These are phyloP conservation scores for Thermochaetoides thermophila DNA, from an alignment of 495 filamentous ascomycete species.

Conservation along the genomic window DNA sequence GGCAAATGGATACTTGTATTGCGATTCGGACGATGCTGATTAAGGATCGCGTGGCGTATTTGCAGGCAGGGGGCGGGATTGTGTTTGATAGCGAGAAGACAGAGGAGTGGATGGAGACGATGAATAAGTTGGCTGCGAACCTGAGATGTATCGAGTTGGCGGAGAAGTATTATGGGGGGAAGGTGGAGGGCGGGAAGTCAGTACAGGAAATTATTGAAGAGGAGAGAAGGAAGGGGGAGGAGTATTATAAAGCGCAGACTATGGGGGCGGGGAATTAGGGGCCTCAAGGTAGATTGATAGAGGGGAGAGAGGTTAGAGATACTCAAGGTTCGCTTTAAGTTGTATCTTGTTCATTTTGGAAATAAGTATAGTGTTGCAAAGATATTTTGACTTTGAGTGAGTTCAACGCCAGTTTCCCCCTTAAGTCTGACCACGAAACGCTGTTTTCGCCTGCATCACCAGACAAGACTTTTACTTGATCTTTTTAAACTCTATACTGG, in stretches of 20 bases:
- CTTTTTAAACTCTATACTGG: too few species aligned
- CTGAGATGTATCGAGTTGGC: conserved; percentile 74
- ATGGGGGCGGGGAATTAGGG: conserved; percentile 7
- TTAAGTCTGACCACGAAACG: too few species aligned
- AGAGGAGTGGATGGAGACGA: conserved; percentile 92
- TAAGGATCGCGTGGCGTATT: conserved; percentile 79
- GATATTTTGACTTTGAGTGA: too few species aligned
- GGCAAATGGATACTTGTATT: conserved; percentile 97
- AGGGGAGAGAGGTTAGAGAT: too few species aligned
- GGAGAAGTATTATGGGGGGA: conserved; percentile 48
- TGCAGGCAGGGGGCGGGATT: conserved; percentile 94
- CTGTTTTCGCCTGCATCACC: too few species aligned
- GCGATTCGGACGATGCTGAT: conserved; percentile 93
- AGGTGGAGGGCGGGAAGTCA: conserved; percentile 14
- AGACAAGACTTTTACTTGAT: too few species aligned
- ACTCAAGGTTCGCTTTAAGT: too few species aligned
- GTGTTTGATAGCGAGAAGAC: conserved; percentile 90
- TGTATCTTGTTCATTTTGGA: too few species aligned
- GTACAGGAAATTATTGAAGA: conserved; percentile 23
- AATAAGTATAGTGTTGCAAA: too few species aligned
- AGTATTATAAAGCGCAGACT: conserved; percentile 14
- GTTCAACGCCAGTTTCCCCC: too few species aligned
- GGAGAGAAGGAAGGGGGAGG: conserved; percentile 21
- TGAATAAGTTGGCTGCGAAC: conserved; percentile 88
- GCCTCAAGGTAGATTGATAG: too few species aligned